A percentile compares a stretch with the other conserved stretches of the same genome.
These are phyloP conservation scores for Rhodotorula babjevae DNA, from an alignment of 768 basidiomycete species.

Conservation along the genomic window DNA sequence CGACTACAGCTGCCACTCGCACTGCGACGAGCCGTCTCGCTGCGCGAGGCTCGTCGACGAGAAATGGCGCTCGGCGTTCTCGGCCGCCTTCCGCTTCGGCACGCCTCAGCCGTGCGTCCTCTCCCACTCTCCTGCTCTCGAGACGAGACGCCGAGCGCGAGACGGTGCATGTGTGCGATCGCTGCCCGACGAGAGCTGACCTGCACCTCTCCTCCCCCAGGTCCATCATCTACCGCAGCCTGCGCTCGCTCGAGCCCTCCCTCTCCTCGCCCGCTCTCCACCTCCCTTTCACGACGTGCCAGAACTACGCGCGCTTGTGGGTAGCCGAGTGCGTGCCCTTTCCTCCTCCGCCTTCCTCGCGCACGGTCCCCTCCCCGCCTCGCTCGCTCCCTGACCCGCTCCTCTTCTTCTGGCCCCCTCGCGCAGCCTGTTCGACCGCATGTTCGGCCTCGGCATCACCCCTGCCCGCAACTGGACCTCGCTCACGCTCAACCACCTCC, in stretches of 20 bases:
- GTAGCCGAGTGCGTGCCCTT: conserved; percentile 79
- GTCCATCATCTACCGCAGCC: conserved; percentile 89
- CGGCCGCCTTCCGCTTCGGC: conserved; percentile 52
- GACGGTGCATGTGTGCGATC: too few species aligned
- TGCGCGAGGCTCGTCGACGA: conserved; percentile 86
- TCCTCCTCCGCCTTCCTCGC: conserved; percentile 52
- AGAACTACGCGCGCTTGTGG: conserved; percentile 82
- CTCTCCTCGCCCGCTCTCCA: conserved; percentile 82
- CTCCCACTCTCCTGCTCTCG: not conserved
- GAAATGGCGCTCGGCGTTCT: conserved; percentile 86
- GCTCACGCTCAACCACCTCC: conserved; percentile 10
- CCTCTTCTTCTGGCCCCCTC: not conserved
- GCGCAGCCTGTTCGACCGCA: conserved; percentile 19
- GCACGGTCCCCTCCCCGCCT: conserved; percentile 47
- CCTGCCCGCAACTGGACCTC: conserved; percentile 19
- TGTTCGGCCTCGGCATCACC: conserved; percentile 11
- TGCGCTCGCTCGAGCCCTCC: conserved; percentile 69
- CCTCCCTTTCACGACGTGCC: conserved; percentile 80
- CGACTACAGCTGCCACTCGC: conserved; percentile 77
- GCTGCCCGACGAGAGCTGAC: too few species aligned
- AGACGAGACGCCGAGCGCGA: too few species aligned
- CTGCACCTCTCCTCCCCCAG: too few species aligned
- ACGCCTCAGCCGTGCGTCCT: conserved; percentile 19
- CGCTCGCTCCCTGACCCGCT: too few species aligned
- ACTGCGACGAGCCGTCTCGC: conserved; percentile 71